Evolutionary conservation across 1,284 basidiomycete species (phyloP).

Genomic region (Tylopilus orsonianus): DNA sequence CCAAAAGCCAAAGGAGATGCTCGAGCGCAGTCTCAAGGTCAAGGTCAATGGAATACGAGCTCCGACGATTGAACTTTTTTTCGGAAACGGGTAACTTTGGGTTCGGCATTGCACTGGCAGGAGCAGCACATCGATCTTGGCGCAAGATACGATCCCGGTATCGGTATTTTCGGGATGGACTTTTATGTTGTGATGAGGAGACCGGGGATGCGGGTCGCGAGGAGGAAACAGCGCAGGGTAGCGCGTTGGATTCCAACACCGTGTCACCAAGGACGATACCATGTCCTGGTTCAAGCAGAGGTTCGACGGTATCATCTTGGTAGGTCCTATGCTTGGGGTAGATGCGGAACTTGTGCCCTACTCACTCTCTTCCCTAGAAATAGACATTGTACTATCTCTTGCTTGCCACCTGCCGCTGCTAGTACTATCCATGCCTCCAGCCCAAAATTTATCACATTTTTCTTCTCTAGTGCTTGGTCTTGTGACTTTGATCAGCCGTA

Average conservation of each 20-base stretch:
- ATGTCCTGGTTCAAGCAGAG: slow-evolving; percentile 99
- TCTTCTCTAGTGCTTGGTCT: too few species aligned
- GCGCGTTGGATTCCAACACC: slow-evolving; percentile 88
- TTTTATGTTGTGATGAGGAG: slow-evolving; percentile 98
- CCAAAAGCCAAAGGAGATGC: slow-evolving; percentile 99
- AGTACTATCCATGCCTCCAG: too few species aligned
- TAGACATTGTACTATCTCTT: too few species aligned
- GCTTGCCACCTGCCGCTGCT: too few species aligned
- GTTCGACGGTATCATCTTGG: slow-evolving; percentile 95
- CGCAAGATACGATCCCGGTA: slow-evolving; percentile 95
- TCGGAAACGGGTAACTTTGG: slow-evolving; percentile 98
- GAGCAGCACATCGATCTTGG: slow-evolving; percentile 99
- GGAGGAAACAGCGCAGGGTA: slow-evolving; percentile 88
- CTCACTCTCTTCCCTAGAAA: not conserved
- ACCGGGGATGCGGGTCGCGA: slow-evolving; percentile 90
- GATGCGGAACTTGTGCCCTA: not conserved
- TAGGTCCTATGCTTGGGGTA: slow-evolving; percentile 40
- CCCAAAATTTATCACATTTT: too few species aligned
- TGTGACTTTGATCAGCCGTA: too few species aligned
- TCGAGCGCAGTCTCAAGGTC: slow-evolving; percentile 98
- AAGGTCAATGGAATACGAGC: slow-evolving; percentile 99
- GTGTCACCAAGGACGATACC: slow-evolving; percentile 90
- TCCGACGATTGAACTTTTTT: slow-evolving; percentile 91
- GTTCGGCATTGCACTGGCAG: slow-evolving; percentile 95
- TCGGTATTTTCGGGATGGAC: slow-evolving; percentile 99